Percentiles rank a stretch among this genome's conserved stretches.
Evolutionary conservation across 2,329 filamentous ascomycete species (phyloP).

Genomic region (Tolypocladium paradoxum): DNA sequence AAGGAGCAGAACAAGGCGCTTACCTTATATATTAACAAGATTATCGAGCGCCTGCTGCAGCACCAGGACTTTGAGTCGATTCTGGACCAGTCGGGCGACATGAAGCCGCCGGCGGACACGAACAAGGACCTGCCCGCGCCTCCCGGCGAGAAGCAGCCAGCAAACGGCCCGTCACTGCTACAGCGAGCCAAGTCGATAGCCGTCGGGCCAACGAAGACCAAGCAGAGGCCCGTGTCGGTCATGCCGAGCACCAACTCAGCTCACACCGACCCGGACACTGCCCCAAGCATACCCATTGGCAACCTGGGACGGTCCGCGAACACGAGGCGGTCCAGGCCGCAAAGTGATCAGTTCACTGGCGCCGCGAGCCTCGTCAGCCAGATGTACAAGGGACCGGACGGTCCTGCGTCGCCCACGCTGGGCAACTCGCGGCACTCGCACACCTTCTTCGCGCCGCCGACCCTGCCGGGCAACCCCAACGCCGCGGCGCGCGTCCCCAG

Average conservation of each 20-base stretch:
- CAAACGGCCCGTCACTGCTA: slow-evolving; percentile 37
- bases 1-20: slow-evolving; percentile 96
- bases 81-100: slow-evolving; percentile 64
- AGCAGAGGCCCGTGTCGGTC: slow-evolving; percentile 46
- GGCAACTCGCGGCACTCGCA: slow-evolving; percentile 48
- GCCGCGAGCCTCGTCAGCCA: slow-evolving; percentile 71
- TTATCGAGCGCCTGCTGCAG: slow-evolving; percentile 88
- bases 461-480: slow-evolving; percentile 37
- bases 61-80: slow-evolving; percentile 94
- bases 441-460: slow-evolving; percentile 49
- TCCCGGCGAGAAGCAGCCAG: slow-evolving; percentile 25
- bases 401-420: slow-evolving; percentile 49
- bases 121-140: slow-evolving; percentile 82
- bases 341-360: slow-evolving; percentile 51
- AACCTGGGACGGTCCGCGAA: slow-evolving; percentile 42
- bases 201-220: slow-evolving; percentile 34
- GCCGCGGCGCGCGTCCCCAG: slow-evolving; percentile 41
- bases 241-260: slow-evolving; percentile 35
- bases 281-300: slow-evolving; percentile 64
- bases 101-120: slow-evolving; percentile 33
- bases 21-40: slow-evolving; percentile 97
- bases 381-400: slow-evolving; percentile 72
- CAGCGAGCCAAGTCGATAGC: slow-evolving; percentile 53
- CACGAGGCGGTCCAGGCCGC: slow-evolving; percentile 44
- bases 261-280: slow-evolving; percentile 58